phyloP scores from a whole-genome alignment of 177 flowering plant genomes.

The Vitis hybrid region DNA sequence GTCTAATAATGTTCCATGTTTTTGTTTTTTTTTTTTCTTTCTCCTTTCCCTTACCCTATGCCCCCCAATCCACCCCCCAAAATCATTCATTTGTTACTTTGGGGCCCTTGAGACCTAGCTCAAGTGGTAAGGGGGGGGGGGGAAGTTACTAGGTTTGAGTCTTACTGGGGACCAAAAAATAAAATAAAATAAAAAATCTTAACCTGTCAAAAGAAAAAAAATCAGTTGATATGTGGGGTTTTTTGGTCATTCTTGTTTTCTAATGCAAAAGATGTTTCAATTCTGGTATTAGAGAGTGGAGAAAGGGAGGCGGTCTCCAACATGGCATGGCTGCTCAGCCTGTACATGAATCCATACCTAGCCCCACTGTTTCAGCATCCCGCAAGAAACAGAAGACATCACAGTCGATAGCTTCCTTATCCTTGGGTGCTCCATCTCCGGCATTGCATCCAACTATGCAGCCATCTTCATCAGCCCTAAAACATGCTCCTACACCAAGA shows the following conservation, averaged over 20 bases:
- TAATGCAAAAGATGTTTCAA: slow-evolving; percentile 12
- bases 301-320: slow-evolving; percentile 37
- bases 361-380: slow-evolving; percentile 45
- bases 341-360: slow-evolving; percentile 36
- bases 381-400: slow-evolving; percentile 50
- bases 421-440: slow-evolving; percentile 38
- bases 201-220: too few relatives aligned
- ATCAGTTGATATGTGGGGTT: too few relatives aligned
- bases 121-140: too few relatives aligned
- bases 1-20: slow-evolving; percentile 26
- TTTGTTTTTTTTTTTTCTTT: too few relatives aligned
- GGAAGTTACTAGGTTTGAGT: too few relatives aligned
- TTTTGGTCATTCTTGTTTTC: slow-evolving; percentile 2
- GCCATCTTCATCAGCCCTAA: slow-evolving; percentile 38
- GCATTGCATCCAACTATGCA: slow-evolving; percentile 35
- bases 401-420: slow-evolving; percentile 38
- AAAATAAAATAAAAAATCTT: too few relatives aligned
- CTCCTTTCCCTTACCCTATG: too few relatives aligned
- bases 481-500: slow-evolving; percentile 38
- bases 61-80: too few relatives aligned
- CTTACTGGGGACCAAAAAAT: too few relatives aligned
- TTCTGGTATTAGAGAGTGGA: slow-evolving; percentile 46
- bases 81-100: too few relatives aligned
- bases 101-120: too few relatives aligned
- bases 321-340: slow-evolving; percentile 33